Conservation (phyloP, 2,329 filamentous ascomycete species). For the Hirsutella thompsonii region DNA sequence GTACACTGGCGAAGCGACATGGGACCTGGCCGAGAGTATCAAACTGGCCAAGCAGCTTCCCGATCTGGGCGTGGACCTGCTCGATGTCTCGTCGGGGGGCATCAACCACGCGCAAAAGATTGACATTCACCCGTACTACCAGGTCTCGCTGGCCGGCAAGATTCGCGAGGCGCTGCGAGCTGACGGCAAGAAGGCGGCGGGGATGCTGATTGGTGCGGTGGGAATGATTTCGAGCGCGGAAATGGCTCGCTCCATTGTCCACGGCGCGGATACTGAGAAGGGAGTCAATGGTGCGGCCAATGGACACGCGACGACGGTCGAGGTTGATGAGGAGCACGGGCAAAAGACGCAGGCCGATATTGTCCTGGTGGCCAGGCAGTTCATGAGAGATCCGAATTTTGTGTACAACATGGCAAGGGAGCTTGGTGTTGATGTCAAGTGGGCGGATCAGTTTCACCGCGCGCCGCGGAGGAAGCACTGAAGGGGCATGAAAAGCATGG, state of each 20-base stretch:
- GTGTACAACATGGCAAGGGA: constrained; percentile 62
- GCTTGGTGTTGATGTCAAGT: constrained; percentile 55
- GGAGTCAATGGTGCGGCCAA: constrained; percentile 23
- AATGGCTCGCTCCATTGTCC: not conserved
- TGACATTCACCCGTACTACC: constrained; percentile 51
- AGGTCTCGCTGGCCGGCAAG: constrained; percentile 57
- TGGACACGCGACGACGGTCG: constrained; percentile 56
- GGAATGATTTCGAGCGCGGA: constrained; percentile 43
- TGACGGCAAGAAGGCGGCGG: constrained; percentile 28
- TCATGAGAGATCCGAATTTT: constrained; percentile 71
- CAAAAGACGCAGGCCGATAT: constrained; percentile 40
- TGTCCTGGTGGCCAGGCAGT: constrained; percentile 61
- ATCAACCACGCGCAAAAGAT: constrained; percentile 52
- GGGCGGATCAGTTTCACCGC: constrained; percentile 53
- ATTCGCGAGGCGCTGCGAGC: constrained; percentile 53
- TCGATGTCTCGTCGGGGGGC: constrained; percentile 72
- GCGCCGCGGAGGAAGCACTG: constrained; percentile 8
- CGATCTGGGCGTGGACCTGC: constrained; percentile 61
- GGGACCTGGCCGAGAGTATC: constrained; percentile 52
- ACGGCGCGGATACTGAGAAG: not conserved
- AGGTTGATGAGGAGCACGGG: constrained; percentile 39
- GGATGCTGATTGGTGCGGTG: constrained; percentile 58
- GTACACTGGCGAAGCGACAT: constrained; percentile 31
- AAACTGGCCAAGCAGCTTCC: constrained; percentile 58
- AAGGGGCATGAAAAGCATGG: too few relatives aligned